Evolutionary conservation across 2,329 filamentous ascomycete genomes (phyloP).

Genomic region (Calonectria henricotiae): DNA sequence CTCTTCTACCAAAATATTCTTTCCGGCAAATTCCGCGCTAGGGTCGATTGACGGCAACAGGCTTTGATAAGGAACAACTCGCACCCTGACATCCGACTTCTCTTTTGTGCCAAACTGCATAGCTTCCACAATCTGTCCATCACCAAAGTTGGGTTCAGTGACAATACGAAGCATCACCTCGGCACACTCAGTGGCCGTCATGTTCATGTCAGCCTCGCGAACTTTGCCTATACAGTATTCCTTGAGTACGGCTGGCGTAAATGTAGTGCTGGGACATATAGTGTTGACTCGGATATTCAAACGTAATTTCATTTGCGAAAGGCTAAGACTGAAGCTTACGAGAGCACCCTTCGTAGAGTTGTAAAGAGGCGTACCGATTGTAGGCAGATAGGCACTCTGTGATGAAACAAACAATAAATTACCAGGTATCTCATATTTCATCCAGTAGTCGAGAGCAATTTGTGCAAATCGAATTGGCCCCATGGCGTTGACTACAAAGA

Average conservation of each 20-base stretch:
- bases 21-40: no score
- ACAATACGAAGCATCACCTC: background rate
- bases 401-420: conserved; percentile 3
- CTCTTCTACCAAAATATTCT: no score
- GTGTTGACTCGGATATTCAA: no score
- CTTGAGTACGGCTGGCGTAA: background rate
- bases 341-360: background rate
- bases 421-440: background rate
- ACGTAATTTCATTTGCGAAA: background rate
- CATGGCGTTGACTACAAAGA: conserved; percentile 6
- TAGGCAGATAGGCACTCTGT: background rate
- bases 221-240: background rate
- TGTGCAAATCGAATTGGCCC: conserved; percentile 14
- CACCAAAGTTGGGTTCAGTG: background rate
- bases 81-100: background rate
- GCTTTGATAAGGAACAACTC: background rate
- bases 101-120: conserved; percentile 2
- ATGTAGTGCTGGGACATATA: background rate
- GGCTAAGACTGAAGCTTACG: background rate
- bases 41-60: background rate
- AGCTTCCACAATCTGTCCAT: background rate
- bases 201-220: conserved; percentile 4
- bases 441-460: conserved; percentile 26
- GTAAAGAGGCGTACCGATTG: background rate
- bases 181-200: background rate